Evolutionary conservation across 2,329 filamentous ascomycete genomes (phyloP), one percentile per base, ranked within the genome.

Genomic region (Emergomyces orientalis): DNA sequence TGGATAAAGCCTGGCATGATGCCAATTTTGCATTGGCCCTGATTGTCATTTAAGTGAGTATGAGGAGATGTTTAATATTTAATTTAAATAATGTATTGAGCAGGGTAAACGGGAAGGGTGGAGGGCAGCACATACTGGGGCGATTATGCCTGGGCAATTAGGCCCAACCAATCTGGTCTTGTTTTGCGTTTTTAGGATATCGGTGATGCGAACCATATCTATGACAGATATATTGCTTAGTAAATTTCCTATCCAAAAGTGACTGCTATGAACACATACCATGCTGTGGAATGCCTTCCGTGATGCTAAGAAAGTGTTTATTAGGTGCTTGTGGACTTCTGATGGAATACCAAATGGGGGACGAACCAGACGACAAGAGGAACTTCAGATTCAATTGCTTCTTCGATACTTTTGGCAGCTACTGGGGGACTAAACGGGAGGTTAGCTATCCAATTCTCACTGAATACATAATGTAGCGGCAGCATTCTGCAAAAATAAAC

Each of bases 1-100:
- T 99, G 94, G 82, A 99, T 97, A 85, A 97, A 97, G 73, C 94
- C 94, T 68, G 94, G 91, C 94, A 99, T 97, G 82, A 99, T 99
- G 76, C 94, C 94, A 75, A 99, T 97, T 84, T 99, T 99, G 87
- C 94, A 99, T 86, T 96, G 93, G 72, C 93, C 94, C 80, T 86
- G 27, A 61, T 39, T 17, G 32, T 56, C 60, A 57, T 57, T 65
- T 13, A 11, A 7, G 45, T 25, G n/a, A 45, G 17, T 49, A 49
- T 62, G 47, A 34, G 22, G 14, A 1, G n/a, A 1, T 58, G 25
- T 34, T 37, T 56, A 9, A 9, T 9, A 5, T 32, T 32, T 25
- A 32, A 32, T 52, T 45, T 19, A 1, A n/a, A 30, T 32, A 13
- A 9, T 30, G 8, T 25, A n/a, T 25, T 60, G 58, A 51, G 8